phyloP scores from a whole-genome alignment of 306 rosid species.

The Betula pendula region DNA sequence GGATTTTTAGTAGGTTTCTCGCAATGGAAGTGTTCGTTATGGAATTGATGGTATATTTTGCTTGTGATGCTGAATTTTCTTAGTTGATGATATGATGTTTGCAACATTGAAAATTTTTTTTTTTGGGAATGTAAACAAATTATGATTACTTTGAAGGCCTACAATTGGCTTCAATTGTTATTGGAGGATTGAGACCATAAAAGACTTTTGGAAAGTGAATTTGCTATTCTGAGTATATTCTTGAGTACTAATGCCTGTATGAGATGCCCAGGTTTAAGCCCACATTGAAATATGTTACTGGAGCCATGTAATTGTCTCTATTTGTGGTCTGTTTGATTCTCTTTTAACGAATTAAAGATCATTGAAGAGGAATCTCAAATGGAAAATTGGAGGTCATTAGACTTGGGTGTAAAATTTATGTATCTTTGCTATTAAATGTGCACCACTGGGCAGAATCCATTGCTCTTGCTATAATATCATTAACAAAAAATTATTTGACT shows the following conservation, averaged over 20 bases:
- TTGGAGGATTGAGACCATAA: background rate
- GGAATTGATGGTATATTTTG: background rate
- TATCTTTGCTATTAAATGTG: background rate
- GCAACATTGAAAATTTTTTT: background rate
- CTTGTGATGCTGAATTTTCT: background rate
- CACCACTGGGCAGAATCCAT: background rate
- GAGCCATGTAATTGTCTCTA: background rate
- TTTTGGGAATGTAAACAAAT: background rate
- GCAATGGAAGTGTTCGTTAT: too few relatives aligned
- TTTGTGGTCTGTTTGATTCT: background rate
- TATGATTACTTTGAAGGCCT: background rate
- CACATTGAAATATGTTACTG: background rate
- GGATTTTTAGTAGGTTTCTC: background rate
- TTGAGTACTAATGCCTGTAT: background rate
- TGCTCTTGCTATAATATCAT: background rate
- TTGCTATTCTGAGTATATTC: constrained; percentile 2
- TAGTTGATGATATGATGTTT: background rate
- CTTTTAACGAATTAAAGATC: background rate
- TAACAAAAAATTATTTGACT: background rate
- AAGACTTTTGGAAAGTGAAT: background rate
- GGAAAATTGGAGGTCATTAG: background rate
- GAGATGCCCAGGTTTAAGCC: background rate
- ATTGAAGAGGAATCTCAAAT: background rate
- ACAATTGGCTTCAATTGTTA: background rate
- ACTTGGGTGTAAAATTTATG: background rate